phyloP scores from a whole-genome alignment of 108 stramenopile species.

The Conticribra weissflogii region DNA sequence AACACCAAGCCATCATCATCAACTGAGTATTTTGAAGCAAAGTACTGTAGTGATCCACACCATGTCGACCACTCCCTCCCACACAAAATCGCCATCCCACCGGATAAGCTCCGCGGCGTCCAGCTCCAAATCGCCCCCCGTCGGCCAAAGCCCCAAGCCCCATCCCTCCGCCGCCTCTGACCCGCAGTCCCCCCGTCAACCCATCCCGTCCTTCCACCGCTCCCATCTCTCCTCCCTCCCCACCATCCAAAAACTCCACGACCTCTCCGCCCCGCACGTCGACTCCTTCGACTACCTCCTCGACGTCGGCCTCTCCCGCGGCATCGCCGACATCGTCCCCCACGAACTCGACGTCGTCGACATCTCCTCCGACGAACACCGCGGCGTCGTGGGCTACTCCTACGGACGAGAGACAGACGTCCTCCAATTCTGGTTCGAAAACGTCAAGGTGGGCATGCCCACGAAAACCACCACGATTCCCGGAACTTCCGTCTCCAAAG shows the following conservation, averaged over 20 bases:
- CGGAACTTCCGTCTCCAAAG: constrained; percentile 17
- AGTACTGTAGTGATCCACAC: too few relatives aligned
- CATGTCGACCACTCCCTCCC: too few relatives aligned
- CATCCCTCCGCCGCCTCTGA: background rate
- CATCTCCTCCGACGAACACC: constrained; percentile 12
- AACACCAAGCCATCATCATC: too few relatives aligned
- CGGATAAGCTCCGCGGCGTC: too few relatives aligned
- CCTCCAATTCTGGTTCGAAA: constrained; percentile 76
- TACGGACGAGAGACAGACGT: constrained; percentile 34
- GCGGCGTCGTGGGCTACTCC: constrained; percentile 18
- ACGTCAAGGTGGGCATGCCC: constrained; percentile 66
- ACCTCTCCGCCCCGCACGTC: constrained; percentile 77
- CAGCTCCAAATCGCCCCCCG: background rate
- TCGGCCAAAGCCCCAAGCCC: background rate
- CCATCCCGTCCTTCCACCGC: constrained; percentile 78
- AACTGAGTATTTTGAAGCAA: too few relatives aligned
- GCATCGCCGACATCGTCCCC: constrained; percentile 65
- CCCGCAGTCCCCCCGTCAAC: constrained; percentile 9
- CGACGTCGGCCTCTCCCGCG: constrained; percentile 60
- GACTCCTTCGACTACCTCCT: constrained; percentile 86
- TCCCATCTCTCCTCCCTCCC: constrained; percentile 59
- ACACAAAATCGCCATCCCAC: too few relatives aligned
- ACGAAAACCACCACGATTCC: constrained; percentile 35
- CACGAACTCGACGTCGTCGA: constrained; percentile 74
- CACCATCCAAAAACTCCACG: constrained; percentile 63